Conservation (phyloP, 768 basidiomycete species). For the Auricularia sp. region DNA sequence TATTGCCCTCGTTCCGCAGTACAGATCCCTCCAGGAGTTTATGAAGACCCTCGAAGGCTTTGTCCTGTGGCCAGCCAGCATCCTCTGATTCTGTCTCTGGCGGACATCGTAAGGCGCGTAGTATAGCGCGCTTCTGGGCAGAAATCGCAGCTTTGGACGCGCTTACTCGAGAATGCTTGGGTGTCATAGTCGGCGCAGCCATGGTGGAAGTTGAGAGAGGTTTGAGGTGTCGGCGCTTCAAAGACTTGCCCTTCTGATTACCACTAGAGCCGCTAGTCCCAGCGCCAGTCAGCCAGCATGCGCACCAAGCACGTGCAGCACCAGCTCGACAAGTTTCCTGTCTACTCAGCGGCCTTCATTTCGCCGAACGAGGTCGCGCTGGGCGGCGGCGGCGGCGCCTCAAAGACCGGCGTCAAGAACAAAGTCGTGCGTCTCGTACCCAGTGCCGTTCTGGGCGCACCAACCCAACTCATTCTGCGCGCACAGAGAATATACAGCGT, state of each 20-base stretch:
- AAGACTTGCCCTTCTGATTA: too few species aligned
- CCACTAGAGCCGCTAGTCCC: too few species aligned
- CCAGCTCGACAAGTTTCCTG: slow-evolving; percentile 71
- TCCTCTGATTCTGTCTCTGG: slow-evolving; percentile 17
- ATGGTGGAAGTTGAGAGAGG: neutral
- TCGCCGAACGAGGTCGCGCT: slow-evolving; percentile 62
- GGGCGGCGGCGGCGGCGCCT: slow-evolving; percentile 77
- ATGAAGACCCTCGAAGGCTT: slow-evolving; percentile 46
- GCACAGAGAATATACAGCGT: slow-evolving; percentile 61
- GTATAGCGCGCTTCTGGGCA: slow-evolving; percentile 47
- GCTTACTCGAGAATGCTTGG: neutral
- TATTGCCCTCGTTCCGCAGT: slow-evolving; percentile 81
- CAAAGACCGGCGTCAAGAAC: slow-evolving; percentile 86
- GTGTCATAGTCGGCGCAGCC: neutral
- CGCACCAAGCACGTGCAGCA: slow-evolving; percentile 72
- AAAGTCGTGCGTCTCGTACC: slow-evolving; percentile 54
- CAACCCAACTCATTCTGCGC: neutral
- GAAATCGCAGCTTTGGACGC: slow-evolving; percentile 14
- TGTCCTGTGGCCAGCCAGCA: slow-evolving; percentile 34
- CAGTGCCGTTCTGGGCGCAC: neutral
- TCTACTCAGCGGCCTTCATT: slow-evolving; percentile 78
- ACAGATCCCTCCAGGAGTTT: slow-evolving; percentile 66
- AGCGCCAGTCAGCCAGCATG: slow-evolving; percentile 32
- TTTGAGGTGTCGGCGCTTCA: too few species aligned
- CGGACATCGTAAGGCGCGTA: slow-evolving; percentile 33